Evolutionary conservation across 352 stramenopile genomes (phyloP), one percentile per base, ranked within the genome.

Genomic region (Globisporangium parvum): DNA sequence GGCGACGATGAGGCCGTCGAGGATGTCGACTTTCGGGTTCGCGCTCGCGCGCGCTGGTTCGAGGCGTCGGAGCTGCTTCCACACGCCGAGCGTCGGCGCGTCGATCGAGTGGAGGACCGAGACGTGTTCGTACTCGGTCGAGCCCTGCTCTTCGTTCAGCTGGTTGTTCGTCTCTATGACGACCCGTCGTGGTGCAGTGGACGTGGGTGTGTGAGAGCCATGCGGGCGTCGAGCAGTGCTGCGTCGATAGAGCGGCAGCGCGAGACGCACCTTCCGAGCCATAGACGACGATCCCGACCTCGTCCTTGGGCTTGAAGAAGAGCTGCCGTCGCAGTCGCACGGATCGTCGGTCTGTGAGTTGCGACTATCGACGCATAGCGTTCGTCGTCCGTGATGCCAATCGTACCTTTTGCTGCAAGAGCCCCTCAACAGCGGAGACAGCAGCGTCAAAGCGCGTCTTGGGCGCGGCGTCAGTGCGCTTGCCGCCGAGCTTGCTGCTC

Each of bases 1-100:
- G n/a, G 80, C 79, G 26, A 93, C 83, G 58, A 93, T 93, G 33
- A 93, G 57, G 1, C 83, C 83, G 55, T 91, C 77, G 40, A 93
- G 63, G 28, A 93, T 74, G 54, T 93, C 83, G 37, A 87, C 77
- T 54, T 86, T 83, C 12, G 66, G 64, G 3, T 67, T 41, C 0
- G 62, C 18, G 9, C 42, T 12, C 8, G 15, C 60, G 0, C 26
- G 44, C 0, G 68, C 66, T 0, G 77, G 70, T 39, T 67, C 49
- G 11, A 90, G 46, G 12, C 58, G 53, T 17, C 65, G 66, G 54
- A 91, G 63, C 28, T 68, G 67, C 59, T 88, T 70, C 42, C 79
- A 83, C 71, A 93, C 72, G 26, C 68, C 50, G 51, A 89, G 51
- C 47, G 77, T 88, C 31, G 78, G 75, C 42, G 70, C 73, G 59